Base-by-base conservation (phyloP, 805 yeast genomes). In the Lipomyces lipofer region DNA sequence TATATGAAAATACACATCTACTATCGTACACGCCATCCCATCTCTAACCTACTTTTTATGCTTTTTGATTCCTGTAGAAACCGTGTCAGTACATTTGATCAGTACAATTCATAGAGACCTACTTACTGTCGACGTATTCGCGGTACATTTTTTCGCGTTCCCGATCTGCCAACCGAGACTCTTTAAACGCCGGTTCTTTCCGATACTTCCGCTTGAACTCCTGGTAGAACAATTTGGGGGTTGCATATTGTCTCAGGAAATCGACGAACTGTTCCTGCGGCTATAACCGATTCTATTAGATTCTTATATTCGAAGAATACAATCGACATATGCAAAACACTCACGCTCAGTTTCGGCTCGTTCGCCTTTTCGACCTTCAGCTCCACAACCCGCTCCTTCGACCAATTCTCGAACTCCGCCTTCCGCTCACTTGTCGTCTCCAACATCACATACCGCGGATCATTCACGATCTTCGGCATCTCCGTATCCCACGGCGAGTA, bases 401-500 rank as follows among this genome's bases (percentile, higher is more conserved):
- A 64, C 86, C 86, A 82, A 25, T 68, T 63, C 40, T 78, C 76
- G 63, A 76, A 82, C 1, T 74, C 60, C 1, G 64, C 69, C 47
- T 68, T 70, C 32, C 83, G 67, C 7, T 63, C 62, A 17, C 64
- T 57, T 38, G 74, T 71, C 24, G 70, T 63, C 6, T 69, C 68
- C 17, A 79, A 53, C 1, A 55, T 50, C 22, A 69, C 65, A 61
- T 72, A 81, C 10, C 73, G 58, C 3, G 76, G 73, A 55, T 81
- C 81, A n/a, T 69, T 56, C 0, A 72, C 67, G 0, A 82, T 58
- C 47, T 70, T 71, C 10, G 64, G 60, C 9, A 75, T 67, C 63
- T 79, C 82, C 0, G 66, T 56, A 4, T 75, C 75, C 85, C 84
- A 82, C 0, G 76, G 61, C 1, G 76, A 69, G 52, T 64, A 77